These are phyloP conservation scores for Salicornia ramosissima DNA, from an alignment of 148 eudicot genomes.

Conservation along the genomic window DNA sequence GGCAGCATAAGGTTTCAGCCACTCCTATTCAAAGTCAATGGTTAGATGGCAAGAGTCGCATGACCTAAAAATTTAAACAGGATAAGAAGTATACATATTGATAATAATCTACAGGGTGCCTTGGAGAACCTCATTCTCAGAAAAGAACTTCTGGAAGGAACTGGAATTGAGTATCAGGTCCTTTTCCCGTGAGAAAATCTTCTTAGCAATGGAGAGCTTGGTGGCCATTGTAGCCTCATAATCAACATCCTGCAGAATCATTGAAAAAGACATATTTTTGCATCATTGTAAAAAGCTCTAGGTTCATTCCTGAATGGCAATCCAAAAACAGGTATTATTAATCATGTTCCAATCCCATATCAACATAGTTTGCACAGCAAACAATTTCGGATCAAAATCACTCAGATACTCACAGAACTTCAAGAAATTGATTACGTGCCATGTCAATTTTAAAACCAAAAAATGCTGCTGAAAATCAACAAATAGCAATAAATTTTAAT, in stretches of 20 bases:
- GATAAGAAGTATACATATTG: not conserved
- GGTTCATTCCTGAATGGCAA: too few species aligned
- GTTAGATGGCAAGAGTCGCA: slow-evolving; percentile 1
- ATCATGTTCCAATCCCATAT: too few species aligned
- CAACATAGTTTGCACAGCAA: too few species aligned
- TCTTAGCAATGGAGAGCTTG: slow-evolving; percentile 85
- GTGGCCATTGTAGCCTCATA: slow-evolving; percentile 81
- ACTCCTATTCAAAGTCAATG: slow-evolving; percentile 45
- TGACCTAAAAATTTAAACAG: not conserved
- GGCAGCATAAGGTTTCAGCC: slow-evolving; percentile 96
- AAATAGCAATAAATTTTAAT: too few species aligned
- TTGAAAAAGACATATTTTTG: not conserved
- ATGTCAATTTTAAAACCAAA: too few species aligned
- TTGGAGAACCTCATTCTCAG: slow-evolving; percentile 71
- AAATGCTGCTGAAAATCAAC: too few species aligned
- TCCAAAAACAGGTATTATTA: too few species aligned
- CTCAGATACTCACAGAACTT: too few species aligned
- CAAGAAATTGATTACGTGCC: too few species aligned
- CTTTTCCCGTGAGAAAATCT: slow-evolving; percentile 65
- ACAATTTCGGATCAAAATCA: too few species aligned
- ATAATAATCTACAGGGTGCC: not conserved
- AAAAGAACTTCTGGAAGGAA: slow-evolving; percentile 62
- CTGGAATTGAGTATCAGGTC: slow-evolving; percentile 53
- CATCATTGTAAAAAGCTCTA: not conserved
- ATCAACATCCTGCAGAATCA: slow-evolving; percentile 69